Percentiles rank a stretch among this genome's conserved stretches.
Evolutionary conservation across 2,329 filamentous ascomycete genomes (phyloP).

Genomic region (Dothideomycetes sp.): DNA sequence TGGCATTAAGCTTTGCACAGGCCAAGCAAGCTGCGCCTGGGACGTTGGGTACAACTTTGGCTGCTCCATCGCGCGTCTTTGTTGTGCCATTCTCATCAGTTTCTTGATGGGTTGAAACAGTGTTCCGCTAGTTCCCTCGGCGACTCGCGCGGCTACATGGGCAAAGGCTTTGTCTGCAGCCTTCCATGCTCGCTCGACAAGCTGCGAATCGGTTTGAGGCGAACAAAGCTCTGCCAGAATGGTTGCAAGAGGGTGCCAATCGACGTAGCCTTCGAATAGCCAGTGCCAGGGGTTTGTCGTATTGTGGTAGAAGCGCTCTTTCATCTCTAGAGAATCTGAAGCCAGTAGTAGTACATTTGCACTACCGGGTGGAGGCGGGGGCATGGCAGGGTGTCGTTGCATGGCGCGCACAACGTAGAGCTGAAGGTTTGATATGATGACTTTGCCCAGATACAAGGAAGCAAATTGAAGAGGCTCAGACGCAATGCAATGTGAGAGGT

Average conservation of each 20-base stretch:
- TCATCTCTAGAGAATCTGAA: constrained; percentile 4
- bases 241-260: constrained; percentile 5
- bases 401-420: constrained; percentile 5
- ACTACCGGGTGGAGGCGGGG: constrained; percentile 1
- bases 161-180: constrained; percentile 1
- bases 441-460: constrained; percentile 1
- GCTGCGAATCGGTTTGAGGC: constrained; percentile 3
- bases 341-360: constrained; percentile 5
- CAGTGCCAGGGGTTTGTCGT: constrained; percentile 6
- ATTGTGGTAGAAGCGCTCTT: background rate
- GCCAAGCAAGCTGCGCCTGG: too few species aligned
- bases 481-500: background rate
- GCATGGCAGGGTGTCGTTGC: constrained; percentile 3
- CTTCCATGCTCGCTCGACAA: constrained; percentile 3
- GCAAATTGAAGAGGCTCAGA: constrained; percentile 1
- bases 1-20: background rate
- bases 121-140: constrained; percentile 3
- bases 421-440: constrained; percentile 1
- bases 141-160: constrained; percentile 1
- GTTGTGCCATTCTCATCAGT: constrained; percentile 5
- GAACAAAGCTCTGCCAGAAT: constrained; percentile 4
- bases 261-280: constrained; percentile 5
- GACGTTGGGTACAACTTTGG: background rate
- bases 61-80: background rate
- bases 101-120: constrained; percentile 6